Evolutionary conservation across 2,329 filamentous ascomycete genomes (phyloP).

Genomic region (Aspergillus fijiensis): DNA sequence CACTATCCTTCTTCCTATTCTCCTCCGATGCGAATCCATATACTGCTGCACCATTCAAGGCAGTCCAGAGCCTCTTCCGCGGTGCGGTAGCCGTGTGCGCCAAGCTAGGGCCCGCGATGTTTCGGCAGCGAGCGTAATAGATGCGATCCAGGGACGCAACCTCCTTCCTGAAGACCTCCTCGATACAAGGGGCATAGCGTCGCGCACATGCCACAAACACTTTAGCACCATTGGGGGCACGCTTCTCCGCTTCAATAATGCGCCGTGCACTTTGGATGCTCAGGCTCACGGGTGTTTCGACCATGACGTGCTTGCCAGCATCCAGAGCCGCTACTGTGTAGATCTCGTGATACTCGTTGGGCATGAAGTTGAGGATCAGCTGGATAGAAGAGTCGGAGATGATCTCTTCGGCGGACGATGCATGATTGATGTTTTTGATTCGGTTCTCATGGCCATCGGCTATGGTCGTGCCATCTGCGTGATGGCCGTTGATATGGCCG

Average conservation of each 20-base stretch:
- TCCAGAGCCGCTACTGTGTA: constrained; percentile 55
- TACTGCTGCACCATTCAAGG: not conserved
- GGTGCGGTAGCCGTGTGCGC: constrained; percentile 20
- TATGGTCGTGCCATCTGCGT: constrained; percentile 5
- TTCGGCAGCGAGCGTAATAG: constrained; percentile 53
- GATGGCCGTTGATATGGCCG: not conserved
- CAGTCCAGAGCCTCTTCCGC: not conserved
- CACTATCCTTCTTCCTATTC: not conserved
- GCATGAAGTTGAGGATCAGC: constrained; percentile 55
- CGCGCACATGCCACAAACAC: constrained; percentile 63
- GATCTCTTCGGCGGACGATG: constrained; percentile 27
- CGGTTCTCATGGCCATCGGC: not conserved
- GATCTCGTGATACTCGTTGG: constrained; percentile 56
- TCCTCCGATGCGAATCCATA: not conserved
- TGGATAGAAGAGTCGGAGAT: constrained; percentile 47
- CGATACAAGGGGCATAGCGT: constrained; percentile 59
- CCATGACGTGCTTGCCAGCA: constrained; percentile 56
- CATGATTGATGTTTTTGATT: not conserved
- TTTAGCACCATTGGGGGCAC: constrained; percentile 38
- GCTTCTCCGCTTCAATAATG: constrained; percentile 52
- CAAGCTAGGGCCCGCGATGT: constrained; percentile 57
- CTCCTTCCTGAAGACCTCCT: constrained; percentile 54
- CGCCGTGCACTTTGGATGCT: constrained; percentile 47
- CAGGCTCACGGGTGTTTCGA: constrained; percentile 61
- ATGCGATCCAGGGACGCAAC: constrained; percentile 54